Conservation (phyloP, 129 eudicot genomes). For the Mikania micrantha region DNA sequence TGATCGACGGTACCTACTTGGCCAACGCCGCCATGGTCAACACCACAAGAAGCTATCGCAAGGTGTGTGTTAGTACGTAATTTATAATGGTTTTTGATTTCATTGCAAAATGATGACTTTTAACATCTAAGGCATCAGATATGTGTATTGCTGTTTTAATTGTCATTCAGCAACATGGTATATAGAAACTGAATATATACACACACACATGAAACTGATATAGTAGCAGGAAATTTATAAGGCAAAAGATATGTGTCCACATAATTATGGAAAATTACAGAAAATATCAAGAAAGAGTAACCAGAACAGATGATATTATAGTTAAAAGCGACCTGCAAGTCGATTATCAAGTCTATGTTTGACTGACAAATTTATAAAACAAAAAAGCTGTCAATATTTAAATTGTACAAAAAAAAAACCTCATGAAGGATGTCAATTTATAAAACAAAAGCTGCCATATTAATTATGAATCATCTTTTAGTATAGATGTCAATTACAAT, state of each 20-base stretch:
- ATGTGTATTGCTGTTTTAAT: neutral
- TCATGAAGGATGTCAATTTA: too few relatives aligned
- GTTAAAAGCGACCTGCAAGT: neutral
- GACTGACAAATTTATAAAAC: neutral
- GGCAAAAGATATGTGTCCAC: neutral
- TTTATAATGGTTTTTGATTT: neutral
- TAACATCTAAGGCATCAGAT: neutral
- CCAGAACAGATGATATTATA: neutral
- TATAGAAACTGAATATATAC: neutral
- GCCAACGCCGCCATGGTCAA: slow-evolving; percentile 36
- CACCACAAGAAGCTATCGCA: slow-evolving; percentile 44
- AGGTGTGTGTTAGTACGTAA: slow-evolving; percentile 3
- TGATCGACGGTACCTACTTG: slow-evolving; percentile 51
- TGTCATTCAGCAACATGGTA: slow-evolving; percentile 6
- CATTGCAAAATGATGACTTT: neutral
- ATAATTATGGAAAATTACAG: neutral
- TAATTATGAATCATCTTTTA: neutral
- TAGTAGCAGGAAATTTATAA: neutral
- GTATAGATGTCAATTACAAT: neutral
- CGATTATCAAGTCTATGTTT: neutral
- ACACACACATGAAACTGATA: neutral
- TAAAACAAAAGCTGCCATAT: neutral
- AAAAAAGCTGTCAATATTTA: too few relatives aligned
- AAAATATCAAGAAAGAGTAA: neutral
- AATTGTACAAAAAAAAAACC: too few relatives aligned